Base-by-base conservation (phyloP, 2,329 filamentous ascomycete genomes). In the Penicillium brevicompactum region DNA sequence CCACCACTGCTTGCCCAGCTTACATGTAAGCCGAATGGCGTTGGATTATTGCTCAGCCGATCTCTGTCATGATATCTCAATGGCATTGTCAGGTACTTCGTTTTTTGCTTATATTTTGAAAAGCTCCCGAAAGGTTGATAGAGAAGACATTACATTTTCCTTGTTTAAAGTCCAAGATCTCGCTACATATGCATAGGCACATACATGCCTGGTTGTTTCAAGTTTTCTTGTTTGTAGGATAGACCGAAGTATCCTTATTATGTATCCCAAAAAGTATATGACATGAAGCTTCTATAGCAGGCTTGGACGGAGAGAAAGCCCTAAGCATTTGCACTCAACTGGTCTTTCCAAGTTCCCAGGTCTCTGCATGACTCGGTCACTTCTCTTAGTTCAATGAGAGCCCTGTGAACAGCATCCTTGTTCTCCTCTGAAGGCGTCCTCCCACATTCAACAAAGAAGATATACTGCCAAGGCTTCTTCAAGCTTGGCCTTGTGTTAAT, bases 361-460 rank as follows among this genome's bases (percentile, higher is more conserved):
- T 76, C 63, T 52, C 71, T 70, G 61, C 74, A 73, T 50, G 63
- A 67, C 58, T 75, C 73, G 3, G 75, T 77, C 43, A 72, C 73
- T 46, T 62, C 54, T 18, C 59, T 60, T 44, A 79, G 52, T 43
- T 71, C 69, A 34, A 63, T 37, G 48, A 78, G 57, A 42, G 76
- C 66, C 8, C 62, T 60, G 6, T 68, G 52, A 30, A 70, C 70
- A 10, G 64, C 62, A 21, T 70, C 68, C 48, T 59, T 58, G 51
- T 67, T 67, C 47, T 69, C 62, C 21, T 56, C 57, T 10, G 65
- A 65, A 6, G 62, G 57, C n/a, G 59, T 56, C 13, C 89, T 88
- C 70, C 89, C 84, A 66, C 96, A 92, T 78, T 97, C 93, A 30
- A 97, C 87, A 70, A 97, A 92, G 77, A 97, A 97, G 37, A 97